A percentile compares a stretch with the other conserved stretches of the same genome.
Evolutionary conservation across 1,139 yeast species (phyloP).

Genomic region (Chernovozyma sophiae-reginae): DNA sequence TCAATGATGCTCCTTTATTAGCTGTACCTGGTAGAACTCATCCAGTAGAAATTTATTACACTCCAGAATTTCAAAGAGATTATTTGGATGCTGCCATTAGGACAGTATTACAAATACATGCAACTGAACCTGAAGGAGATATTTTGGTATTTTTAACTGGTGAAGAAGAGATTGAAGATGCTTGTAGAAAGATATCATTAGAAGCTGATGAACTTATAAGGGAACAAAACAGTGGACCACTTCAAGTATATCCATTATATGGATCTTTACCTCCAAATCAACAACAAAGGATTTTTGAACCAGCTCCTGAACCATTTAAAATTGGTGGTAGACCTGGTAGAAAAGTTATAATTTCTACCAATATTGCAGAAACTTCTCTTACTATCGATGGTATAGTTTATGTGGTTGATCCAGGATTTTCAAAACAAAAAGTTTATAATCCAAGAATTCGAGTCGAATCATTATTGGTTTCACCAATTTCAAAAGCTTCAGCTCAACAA

Average conservation of each 20-base stretch:
- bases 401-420: slow-evolving; percentile 96
- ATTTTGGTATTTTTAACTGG: slow-evolving; percentile 87
- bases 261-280: slow-evolving; percentile 96
- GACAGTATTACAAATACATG: slow-evolving; percentile 93
- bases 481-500: slow-evolving; percentile 96
- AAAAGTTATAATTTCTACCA: slow-evolving; percentile 89
- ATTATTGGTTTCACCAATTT: slow-evolving; percentile 88
- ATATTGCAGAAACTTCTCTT: slow-evolving; percentile 95
- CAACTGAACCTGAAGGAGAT: slow-evolving; percentile 94
- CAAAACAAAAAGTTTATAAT: slow-evolving; percentile 93
- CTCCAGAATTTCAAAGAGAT: slow-evolving; percentile 94
- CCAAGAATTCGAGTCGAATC: slow-evolving; percentile 97
- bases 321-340: slow-evolving; percentile 80
- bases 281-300: slow-evolving; percentile 89
- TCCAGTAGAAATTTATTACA: slow-evolving; percentile 94
- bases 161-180: slow-evolving; percentile 98
- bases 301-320: slow-evolving; percentile 60
- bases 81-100: slow-evolving; percentile 92
- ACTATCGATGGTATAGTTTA: slow-evolving; percentile 97
- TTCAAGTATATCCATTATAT: slow-evolving; percentile 85
- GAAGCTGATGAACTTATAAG: slow-evolving; percentile 87
- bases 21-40: slow-evolving; percentile 98
- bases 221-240: slow-evolving; percentile 87
- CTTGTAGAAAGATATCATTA: slow-evolving; percentile 79
- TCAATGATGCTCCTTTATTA: slow-evolving; percentile 85